Evolutionary conservation across 176 grass and related monocot genomes (phyloP).

Genomic region (Paspalum notatum): DNA sequence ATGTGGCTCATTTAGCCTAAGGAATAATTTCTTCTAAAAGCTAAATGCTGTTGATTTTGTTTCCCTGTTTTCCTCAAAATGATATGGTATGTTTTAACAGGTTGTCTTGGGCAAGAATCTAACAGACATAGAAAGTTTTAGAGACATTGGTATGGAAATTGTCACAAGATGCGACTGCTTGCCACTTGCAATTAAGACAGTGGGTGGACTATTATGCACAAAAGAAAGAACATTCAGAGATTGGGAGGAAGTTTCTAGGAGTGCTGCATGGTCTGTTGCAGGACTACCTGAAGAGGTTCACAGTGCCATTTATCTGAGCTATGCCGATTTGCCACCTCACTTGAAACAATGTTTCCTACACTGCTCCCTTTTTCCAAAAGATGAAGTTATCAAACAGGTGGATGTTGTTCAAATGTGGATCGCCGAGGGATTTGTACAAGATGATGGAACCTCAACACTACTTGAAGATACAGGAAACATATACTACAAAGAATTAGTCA

Average conservation of each 20-base stretch:
- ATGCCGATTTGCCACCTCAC: conserved; percentile 55
- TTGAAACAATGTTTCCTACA: conserved; percentile 60
- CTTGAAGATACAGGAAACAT: conserved; percentile 39
- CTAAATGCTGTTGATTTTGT: background rate
- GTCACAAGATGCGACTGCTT: conserved; percentile 48
- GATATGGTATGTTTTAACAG: conserved; percentile 13
- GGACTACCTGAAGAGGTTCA: conserved; percentile 52
- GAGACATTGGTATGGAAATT: conserved; percentile 43
- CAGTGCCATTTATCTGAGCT: conserved; percentile 51
- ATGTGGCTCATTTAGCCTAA: background rate
- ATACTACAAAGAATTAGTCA: conserved; percentile 54
- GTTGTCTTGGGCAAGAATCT: conserved; percentile 26
- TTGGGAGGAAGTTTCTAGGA: conserved; percentile 48
- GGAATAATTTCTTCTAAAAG: background rate
- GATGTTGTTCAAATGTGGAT: conserved; percentile 46
- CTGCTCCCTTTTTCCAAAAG: conserved; percentile 52
- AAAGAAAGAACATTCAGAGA: conserved; percentile 39
- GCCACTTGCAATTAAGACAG: conserved; percentile 45
- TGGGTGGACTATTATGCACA: conserved; percentile 52
- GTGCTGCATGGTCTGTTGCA: conserved; percentile 39
- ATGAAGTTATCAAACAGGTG: conserved; percentile 26
- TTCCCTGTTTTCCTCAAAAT: conserved; percentile 7
- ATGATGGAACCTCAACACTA: conserved; percentile 20
- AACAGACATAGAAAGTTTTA: conserved; percentile 32
- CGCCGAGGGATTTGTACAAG: conserved; percentile 48